Evolutionary conservation across 345 rosid species (phyloP).

Genomic region (Hibiscus trionum): DNA sequence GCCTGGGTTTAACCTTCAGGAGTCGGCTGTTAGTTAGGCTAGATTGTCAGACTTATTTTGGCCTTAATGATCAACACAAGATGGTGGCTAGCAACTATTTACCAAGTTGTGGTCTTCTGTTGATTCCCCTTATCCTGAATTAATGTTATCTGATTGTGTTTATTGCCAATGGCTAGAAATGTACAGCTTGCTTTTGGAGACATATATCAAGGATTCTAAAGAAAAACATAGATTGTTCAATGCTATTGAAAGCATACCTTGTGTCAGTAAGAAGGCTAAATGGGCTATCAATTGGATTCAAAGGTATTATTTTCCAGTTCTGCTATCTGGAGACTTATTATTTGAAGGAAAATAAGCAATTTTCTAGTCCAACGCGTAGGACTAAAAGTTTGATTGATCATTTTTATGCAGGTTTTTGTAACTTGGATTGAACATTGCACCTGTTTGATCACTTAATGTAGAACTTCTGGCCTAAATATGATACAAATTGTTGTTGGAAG

Average conservation of each 20-base stretch:
- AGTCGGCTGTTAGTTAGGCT: background rate
- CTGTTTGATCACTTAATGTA: background rate
- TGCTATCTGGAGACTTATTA: background rate
- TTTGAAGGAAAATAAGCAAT: background rate
- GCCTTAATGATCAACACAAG: background rate
- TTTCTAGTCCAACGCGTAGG: background rate
- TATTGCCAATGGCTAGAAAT: constrained; percentile 41
- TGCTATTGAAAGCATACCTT: constrained; percentile 76
- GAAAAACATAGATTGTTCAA: constrained; percentile 83
- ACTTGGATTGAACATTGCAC: background rate
- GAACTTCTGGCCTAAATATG: background rate
- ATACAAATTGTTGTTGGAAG: background rate
- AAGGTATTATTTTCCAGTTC: constrained; percentile 30
- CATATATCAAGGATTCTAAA: constrained; percentile 67
- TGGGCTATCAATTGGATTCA: constrained; percentile 87
- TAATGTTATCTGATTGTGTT: constrained; percentile 9
- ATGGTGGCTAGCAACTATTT: background rate
- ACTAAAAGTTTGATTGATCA: background rate
- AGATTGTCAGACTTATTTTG: background rate
- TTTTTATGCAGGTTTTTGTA: background rate
- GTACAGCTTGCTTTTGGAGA: constrained; percentile 93
- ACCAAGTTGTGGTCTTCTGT: background rate
- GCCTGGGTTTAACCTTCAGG: constrained; percentile 3
- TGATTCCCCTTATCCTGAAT: background rate
- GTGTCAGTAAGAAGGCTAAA: constrained; percentile 53